A percentile compares a stretch with the other conserved stretches of the same genome.
Evolutionary conservation across 73 alveolate species (phyloP).

Genomic region (Tetrahymena elliotti): DNA sequence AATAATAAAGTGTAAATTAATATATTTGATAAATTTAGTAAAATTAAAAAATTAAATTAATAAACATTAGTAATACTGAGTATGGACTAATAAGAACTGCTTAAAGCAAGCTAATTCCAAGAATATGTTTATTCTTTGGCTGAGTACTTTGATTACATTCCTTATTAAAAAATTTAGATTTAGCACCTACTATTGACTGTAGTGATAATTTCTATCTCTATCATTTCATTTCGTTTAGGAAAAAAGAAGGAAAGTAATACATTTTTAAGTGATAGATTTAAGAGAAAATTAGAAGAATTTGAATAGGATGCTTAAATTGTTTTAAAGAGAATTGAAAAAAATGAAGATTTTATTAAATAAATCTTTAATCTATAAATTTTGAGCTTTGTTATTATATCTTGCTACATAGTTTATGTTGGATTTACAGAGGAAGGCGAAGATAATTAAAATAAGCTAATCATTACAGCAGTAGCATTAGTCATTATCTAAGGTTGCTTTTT

Average conservation of each 20-base stretch:
- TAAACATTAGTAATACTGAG: neutral
- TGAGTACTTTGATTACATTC: neutral
- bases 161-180: neutral
- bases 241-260: neutral
- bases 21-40: neutral
- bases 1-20: neutral
- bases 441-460: neutral
- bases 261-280: neutral
- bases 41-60: too few species aligned
- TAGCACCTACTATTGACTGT: neutral
- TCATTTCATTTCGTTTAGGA: neutral
- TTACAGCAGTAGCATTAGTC: neutral
- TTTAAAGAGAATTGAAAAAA: neutral
- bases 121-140: neutral
- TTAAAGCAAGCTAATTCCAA: neutral
- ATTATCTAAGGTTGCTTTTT: neutral
- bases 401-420: neutral
- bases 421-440: neutral
- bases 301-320: neutral
- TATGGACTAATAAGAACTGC: neutral
- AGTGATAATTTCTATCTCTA: neutral
- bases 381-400: neutral
- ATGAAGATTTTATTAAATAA: neutral
- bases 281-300: neutral
- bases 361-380: neutral